Percentiles rank a stretch among this genome's conserved stretches.
Evolutionary conservation across 2,329 filamentous ascomycete genomes (phyloP).

Genomic region (Aspergillus phoenicis): DNA sequence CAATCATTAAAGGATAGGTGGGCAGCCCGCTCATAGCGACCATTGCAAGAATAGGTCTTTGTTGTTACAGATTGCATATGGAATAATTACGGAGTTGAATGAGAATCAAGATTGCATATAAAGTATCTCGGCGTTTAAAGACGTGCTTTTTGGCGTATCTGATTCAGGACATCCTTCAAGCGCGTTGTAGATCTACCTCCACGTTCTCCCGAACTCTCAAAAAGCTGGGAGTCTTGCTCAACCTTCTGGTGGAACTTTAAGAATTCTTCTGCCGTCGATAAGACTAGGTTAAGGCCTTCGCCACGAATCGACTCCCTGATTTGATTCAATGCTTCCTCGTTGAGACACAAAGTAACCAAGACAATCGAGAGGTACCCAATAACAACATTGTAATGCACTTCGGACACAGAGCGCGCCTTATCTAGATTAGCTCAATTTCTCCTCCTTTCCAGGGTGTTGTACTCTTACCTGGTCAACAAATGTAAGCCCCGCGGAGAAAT

Average conservation of each 20-base stretch:
- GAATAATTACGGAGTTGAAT: no score
- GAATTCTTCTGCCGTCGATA: slow-evolving; percentile 65
- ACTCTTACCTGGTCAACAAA: slow-evolving; percentile 67
- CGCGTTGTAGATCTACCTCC: slow-evolving; percentile 56
- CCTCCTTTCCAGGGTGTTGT: slow-evolving; percentile 9
- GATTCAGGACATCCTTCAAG: slow-evolving; percentile 56
- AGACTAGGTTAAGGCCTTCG: slow-evolving; percentile 52
- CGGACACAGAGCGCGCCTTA: slow-evolving; percentile 61
- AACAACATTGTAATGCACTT: slow-evolving; percentile 77
- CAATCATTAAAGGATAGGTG: no score
- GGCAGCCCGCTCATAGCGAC: no score
- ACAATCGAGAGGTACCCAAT: slow-evolving; percentile 85
- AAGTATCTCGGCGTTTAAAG: not conserved
- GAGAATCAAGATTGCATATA: not conserved
- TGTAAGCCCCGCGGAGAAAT: slow-evolving; percentile 70
- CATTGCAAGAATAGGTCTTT: no score
- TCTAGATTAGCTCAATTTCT: slow-evolving; percentile 17
- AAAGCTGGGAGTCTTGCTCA: slow-evolving; percentile 50
- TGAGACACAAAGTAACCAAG: slow-evolving; percentile 76
- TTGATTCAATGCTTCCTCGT: slow-evolving; percentile 46
- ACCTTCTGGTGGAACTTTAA: slow-evolving; percentile 62
- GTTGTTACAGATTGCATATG: no score
- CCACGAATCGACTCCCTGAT: slow-evolving; percentile 50
- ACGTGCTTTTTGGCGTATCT: slow-evolving; percentile 32
- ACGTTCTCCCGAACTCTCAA: slow-evolving; percentile 51